Conservation (phyloP, 108 stramenopile genomes). For the Skeletonema marinoi region DNA sequence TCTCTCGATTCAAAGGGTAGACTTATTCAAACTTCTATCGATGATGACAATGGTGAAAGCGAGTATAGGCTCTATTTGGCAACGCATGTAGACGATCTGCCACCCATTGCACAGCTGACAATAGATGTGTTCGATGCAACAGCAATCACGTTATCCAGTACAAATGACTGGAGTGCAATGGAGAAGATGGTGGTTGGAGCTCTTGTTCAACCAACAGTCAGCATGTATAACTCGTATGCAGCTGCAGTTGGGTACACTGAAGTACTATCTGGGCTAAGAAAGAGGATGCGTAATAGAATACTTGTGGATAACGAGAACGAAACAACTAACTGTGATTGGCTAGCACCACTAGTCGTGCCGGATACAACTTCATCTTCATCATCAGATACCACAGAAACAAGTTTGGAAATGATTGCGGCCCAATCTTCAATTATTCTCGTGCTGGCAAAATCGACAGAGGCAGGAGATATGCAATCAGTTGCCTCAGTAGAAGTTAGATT, state of each 20-base stretch:
- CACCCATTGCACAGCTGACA: slow-evolving; percentile 67
- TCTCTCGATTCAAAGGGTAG: slow-evolving; percentile 21
- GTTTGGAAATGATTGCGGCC: slow-evolving; percentile 49
- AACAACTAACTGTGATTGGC: slow-evolving; percentile 28
- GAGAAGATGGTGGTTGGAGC: slow-evolving; percentile 67
- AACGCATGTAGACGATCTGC: slow-evolving; percentile 74
- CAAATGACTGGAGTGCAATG: slow-evolving; percentile 56
- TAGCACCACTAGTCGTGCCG: slow-evolving; percentile 36
- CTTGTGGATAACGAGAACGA: neutral
- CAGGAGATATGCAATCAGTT: slow-evolving; percentile 59
- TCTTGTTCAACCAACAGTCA: slow-evolving; percentile 64
- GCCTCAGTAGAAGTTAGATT: slow-evolving; percentile 81
- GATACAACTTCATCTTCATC: neutral
- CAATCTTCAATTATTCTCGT: slow-evolving; percentile 70
- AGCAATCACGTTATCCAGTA: slow-evolving; percentile 61
- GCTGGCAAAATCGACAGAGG: slow-evolving; percentile 37
- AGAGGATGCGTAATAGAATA: slow-evolving; percentile 54
- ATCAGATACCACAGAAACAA: neutral
- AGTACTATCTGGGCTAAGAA: slow-evolving; percentile 70
- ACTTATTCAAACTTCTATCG: neutral
- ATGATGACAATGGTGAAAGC: neutral
- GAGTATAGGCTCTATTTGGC: slow-evolving; percentile 41
- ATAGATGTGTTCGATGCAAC: slow-evolving; percentile 80
- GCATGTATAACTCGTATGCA: slow-evolving; percentile 74
- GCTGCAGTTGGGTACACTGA: slow-evolving; percentile 75